phyloP scores from a whole-genome alignment of 1,139 yeast genomes.

The Saccharomyces hybrid region DNA sequence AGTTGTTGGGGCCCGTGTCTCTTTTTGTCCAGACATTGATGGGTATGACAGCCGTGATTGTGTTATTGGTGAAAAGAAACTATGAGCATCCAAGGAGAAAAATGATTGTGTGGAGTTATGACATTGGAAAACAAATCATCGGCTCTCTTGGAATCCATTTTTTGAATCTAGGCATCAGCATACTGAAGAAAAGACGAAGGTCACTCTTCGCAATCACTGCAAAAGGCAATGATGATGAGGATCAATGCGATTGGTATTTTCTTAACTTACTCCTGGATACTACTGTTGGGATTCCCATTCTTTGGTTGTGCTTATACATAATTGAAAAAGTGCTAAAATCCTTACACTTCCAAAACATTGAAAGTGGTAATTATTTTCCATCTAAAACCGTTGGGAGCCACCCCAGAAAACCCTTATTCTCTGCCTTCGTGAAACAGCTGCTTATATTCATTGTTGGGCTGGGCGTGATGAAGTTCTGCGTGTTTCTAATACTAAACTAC shows the following conservation, averaged over 20 bases:
- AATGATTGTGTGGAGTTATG: constrained; percentile 83
- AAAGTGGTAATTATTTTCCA: constrained; percentile 65
- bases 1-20: constrained; percentile 66
- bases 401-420: constrained; percentile 25
- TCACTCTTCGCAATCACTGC: constrained; percentile 2
- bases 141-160: constrained; percentile 84
- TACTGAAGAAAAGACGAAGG: constrained; percentile 37
- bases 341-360: constrained; percentile 49
- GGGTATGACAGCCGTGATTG: constrained; percentile 69
- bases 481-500: constrained; percentile 53
- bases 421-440: constrained; percentile 69
- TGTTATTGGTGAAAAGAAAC: constrained; percentile 66
- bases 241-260: constrained; percentile 90
- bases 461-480: constrained; percentile 46
- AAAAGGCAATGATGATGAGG: constrained; percentile 33
- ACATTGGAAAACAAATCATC: constrained; percentile 79
- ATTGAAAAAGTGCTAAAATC: constrained; percentile 44
- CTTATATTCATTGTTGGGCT: constrained; percentile 55
- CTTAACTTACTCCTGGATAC: constrained; percentile 83
- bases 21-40: constrained; percentile 54
- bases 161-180: constrained; percentile 66
- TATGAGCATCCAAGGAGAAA: constrained; percentile 81
- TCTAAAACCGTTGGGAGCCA: neutral
- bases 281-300: constrained; percentile 85
- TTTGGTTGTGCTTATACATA: constrained; percentile 47